phyloP scores from a whole-genome alignment of 2,329 filamentous ascomycete species.

The Hyphodiscus sp. region DNA sequence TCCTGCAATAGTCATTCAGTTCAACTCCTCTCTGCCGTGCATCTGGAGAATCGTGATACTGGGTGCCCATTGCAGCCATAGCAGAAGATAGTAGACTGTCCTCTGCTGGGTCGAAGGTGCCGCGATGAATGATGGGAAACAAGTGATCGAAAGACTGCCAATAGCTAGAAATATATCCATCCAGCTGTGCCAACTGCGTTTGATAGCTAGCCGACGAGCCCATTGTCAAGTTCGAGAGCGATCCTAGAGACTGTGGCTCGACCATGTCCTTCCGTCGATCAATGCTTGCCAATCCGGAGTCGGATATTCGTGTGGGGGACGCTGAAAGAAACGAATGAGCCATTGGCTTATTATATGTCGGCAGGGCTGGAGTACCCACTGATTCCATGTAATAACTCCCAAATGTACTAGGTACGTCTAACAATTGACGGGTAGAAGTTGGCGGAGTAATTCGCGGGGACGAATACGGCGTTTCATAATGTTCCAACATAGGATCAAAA shows the following conservation, averaged over 20 bases:
- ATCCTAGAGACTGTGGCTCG: constrained; percentile 15
- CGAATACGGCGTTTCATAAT: constrained; percentile 21
- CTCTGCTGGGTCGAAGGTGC: constrained; percentile 19
- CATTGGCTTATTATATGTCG: constrained; percentile 26
- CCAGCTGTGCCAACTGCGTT: constrained; percentile 16
- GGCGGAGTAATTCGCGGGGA: constrained; percentile 23
- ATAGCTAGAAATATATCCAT: constrained; percentile 24
- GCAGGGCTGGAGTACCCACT: constrained; percentile 30
- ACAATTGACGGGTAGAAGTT: constrained; percentile 19
- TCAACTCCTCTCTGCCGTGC: constrained; percentile 24
- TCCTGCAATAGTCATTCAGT: constrained; percentile 25
- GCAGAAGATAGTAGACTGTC: constrained; percentile 21
- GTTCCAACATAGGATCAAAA: constrained; percentile 21
- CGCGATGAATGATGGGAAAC: constrained; percentile 26
- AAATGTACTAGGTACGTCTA: constrained; percentile 23
- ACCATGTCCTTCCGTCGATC: constrained; percentile 20
- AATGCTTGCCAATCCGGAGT: constrained; percentile 22
- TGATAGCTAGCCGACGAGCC: constrained; percentile 8
- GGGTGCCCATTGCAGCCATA: constrained; percentile 28
- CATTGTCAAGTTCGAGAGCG: constrained; percentile 16
- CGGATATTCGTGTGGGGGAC: constrained; percentile 22
- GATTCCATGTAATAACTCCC: constrained; percentile 27
- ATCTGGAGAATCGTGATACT: constrained; percentile 24
- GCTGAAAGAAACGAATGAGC: constrained; percentile 27
- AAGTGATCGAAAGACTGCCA: constrained; percentile 24